These are phyloP conservation scores for Penicillium crystallinum DNA, from an alignment of 495 filamentous ascomycete species.

Conservation along the genomic window DNA sequence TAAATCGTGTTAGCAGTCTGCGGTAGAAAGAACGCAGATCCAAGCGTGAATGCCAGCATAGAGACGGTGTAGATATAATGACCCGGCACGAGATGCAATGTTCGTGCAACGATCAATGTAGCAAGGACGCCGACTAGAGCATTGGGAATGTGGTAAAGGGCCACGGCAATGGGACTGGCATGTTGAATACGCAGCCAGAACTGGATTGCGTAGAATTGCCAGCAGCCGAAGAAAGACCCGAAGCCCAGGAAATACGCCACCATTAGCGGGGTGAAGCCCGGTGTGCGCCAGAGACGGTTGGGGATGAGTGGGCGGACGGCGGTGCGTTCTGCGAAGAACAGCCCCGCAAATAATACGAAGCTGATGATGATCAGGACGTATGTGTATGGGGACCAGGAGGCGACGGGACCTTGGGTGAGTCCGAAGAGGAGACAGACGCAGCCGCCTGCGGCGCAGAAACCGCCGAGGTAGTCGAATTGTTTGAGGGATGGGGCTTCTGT, in stretches of 20 bases:
- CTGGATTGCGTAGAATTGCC: constrained; percentile 46
- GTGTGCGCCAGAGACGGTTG: constrained; percentile 29
- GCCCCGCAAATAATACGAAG: constrained; percentile 13
- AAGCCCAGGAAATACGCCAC: constrained; percentile 43
- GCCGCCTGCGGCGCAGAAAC: constrained; percentile 19
- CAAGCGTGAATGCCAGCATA: constrained; percentile 28
- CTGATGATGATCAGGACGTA: constrained; percentile 22
- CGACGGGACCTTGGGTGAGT: constrained; percentile 24
- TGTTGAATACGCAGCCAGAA: constrained; percentile 43
- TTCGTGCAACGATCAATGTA: constrained; percentile 37
- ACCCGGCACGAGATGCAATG: constrained; percentile 39
- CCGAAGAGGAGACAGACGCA: constrained; percentile 28
- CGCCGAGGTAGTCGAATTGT: constrained; percentile 26
- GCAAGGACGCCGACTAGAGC: constrained; percentile 38
- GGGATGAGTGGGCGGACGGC: constrained; percentile 23
- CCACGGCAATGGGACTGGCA: constrained; percentile 31
- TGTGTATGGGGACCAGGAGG: constrained; percentile 26
- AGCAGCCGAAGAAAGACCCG: constrained; percentile 39
- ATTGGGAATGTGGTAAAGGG: constrained; percentile 41
- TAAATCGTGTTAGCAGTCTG: constrained; percentile 24
- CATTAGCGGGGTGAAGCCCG: constrained; percentile 40
- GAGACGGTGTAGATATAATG: constrained; percentile 40
- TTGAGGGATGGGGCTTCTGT: constrained; percentile 18
- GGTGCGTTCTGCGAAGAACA: constrained; percentile 23
- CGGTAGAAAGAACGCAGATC: constrained; percentile 27